phyloP scores from a whole-genome alignment of 2,329 filamentous ascomycete genomes.

The Septoria petroselini region DNA sequence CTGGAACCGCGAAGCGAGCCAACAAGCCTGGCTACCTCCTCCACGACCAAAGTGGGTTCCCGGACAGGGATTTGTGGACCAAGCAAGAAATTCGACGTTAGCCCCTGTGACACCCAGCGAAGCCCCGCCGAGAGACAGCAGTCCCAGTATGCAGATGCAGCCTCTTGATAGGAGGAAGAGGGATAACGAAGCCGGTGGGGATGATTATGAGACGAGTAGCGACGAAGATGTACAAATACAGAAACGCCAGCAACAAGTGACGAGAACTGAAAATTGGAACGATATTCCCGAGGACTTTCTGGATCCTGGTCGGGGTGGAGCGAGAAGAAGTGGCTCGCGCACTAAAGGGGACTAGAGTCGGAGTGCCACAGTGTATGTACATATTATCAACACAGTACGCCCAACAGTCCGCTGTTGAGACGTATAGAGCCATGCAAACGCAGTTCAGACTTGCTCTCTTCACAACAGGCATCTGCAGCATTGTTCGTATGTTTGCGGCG shows the following conservation, averaged over 20 bases:
- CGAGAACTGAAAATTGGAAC: slow-evolving; percentile 46
- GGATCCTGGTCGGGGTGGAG: slow-evolving; percentile 1
- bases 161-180: slow-evolving; percentile 39
- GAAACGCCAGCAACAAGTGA: slow-evolving; percentile 10
- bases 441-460: too few relatives aligned
- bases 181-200: slow-evolving; percentile 33
- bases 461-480: too few relatives aligned
- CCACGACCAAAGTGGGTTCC: slow-evolving; percentile 29
- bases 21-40: slow-evolving; percentile 21
- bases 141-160: slow-evolving; percentile 41
- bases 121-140: slow-evolving; percentile 10
- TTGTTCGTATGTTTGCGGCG: too few relatives aligned
- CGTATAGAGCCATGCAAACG: too few relatives aligned
- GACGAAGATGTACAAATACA: slow-evolving; percentile 26
- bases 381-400: too few relatives aligned
- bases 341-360: too few relatives aligned
- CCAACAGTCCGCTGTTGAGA: too few relatives aligned
- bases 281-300: slow-evolving; percentile 49
- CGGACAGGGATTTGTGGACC: slow-evolving; percentile 40
- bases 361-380: too few relatives aligned
- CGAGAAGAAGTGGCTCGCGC: too few relatives aligned
- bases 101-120: neutral
- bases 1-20: slow-evolving; percentile 18
- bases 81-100: slow-evolving; percentile 13
- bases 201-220: slow-evolving; percentile 34